Conservation (phyloP, 2,329 filamentous ascomycete species). For the Penicillium rolfsii region DNA sequence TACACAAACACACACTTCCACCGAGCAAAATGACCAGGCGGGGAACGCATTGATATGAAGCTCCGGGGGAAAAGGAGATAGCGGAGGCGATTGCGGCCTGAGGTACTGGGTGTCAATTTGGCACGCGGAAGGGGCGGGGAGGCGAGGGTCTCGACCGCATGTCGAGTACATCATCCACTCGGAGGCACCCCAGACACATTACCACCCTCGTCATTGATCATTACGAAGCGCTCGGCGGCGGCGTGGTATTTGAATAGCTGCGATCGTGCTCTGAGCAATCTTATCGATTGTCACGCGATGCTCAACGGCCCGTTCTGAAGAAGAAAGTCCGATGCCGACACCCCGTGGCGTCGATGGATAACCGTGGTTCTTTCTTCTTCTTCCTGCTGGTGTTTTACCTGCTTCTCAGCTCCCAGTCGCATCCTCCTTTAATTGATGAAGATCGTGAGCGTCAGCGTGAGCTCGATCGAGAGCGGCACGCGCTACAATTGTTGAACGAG, state of each 20-base stretch:
- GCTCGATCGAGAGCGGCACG: conserved; percentile 55
- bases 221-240: conserved; percentile 2
- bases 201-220: conserved; percentile 33
- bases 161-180: conserved; percentile 34
- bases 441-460: conserved; percentile 53
- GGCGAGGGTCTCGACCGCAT: conserved; percentile 20
- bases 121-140: conserved; percentile 27
- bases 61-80: conserved; percentile 23
- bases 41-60: conserved; percentile 2
- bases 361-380: conserved; percentile 53
- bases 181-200: conserved; percentile 6
- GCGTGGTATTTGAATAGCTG: conserved; percentile 13
- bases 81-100: conserved; percentile 17
- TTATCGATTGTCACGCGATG: conserved; percentile 30
- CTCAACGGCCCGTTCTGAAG: conserved; percentile 26
- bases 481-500: conserved; percentile 54
- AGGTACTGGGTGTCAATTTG: conserved; percentile 17
- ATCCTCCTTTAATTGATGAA: conserved; percentile 44
- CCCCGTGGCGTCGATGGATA: conserved; percentile 47
- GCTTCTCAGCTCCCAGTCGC: conserved; percentile 55
- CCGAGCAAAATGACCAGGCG: conserved; percentile 6
- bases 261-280: conserved; percentile 2
- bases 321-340: conserved; percentile 31
- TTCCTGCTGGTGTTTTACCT: conserved; percentile 58
- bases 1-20: conserved; percentile 17